phyloP scores from a whole-genome alignment of 1,139 yeast genomes.

The Nadsonia starkeyi-henricii region DNA sequence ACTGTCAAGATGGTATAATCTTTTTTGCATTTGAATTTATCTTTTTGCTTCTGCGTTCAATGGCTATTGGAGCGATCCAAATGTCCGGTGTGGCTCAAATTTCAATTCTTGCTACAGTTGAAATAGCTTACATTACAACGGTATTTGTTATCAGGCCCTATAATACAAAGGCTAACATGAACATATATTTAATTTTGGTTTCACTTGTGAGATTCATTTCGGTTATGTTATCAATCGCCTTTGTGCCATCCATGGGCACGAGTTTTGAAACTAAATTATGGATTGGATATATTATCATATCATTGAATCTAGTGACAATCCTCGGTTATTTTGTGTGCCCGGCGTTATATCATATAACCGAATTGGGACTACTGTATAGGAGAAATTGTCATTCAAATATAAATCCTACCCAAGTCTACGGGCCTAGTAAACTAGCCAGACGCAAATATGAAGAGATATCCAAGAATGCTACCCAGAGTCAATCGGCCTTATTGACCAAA shows the following conservation, averaged over 20 bases:
- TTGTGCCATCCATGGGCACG: not conserved
- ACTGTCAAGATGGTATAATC: constrained; percentile 12
- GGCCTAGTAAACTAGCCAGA: not conserved
- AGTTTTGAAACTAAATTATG: not conserved
- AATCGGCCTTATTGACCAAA: not conserved
- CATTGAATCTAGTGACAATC: not conserved
- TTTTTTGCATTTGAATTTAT: constrained; percentile 15
- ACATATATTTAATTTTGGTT: not conserved
- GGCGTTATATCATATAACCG: not conserved
- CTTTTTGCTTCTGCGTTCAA: constrained; percentile 18
- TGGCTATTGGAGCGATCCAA: constrained; percentile 24
- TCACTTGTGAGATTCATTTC: not conserved
- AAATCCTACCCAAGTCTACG: not conserved
- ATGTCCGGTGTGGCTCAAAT: constrained; percentile 25
- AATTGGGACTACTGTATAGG: not conserved
- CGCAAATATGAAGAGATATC: not conserved
- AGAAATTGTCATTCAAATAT: not conserved
- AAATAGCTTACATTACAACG: constrained; percentile 6
- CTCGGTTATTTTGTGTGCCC: not conserved
- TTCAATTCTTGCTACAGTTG: constrained; percentile 19
- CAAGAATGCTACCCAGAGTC: not conserved
- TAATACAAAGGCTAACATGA: not conserved
- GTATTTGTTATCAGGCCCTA: not conserved
- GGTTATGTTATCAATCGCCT: not conserved
- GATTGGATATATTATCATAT: not conserved